A percentile compares a stretch with the other conserved stretches of the same genome.
These are phyloP conservation scores for Massarina eburnea DNA, from an alignment of 2,329 filamentous ascomycete genomes.

Conservation along the genomic window DNA sequence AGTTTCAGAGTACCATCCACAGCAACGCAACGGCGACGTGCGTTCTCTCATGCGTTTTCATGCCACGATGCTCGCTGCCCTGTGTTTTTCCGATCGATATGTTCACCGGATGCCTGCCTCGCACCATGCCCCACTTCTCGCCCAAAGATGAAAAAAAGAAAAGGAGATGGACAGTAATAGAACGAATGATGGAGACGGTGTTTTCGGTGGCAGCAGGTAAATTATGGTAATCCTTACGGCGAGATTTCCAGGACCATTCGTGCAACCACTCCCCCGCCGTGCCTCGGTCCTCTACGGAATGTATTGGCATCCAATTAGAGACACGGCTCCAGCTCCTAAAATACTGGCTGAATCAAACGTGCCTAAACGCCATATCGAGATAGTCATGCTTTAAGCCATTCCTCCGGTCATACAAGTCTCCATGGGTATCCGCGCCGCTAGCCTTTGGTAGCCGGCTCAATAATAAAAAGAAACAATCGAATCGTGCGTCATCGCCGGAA, in stretches of 20 bases:
- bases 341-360: not conserved
- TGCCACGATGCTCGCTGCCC: not conserved
- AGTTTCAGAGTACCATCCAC: conserved; percentile 20
- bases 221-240: conserved; percentile 22
- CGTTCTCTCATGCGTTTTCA: conserved; percentile 9
- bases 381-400: conserved; percentile 8
- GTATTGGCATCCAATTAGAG: not conserved
- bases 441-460: conserved; percentile 3
- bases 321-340: too few species aligned
- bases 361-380: not conserved
- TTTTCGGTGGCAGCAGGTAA: conserved; percentile 15
- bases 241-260: conserved; percentile 18
- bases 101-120: not conserved
- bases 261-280: conserved; percentile 7
- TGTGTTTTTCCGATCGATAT: too few species aligned
- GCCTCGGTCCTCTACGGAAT: not conserved
- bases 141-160: not conserved
- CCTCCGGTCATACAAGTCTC: conserved; percentile 11
- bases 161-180: not conserved
- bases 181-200: not conserved
- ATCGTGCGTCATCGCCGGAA: conserved; percentile 39
- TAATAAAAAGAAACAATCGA: conserved; percentile 17
- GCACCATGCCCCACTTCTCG: not conserved
- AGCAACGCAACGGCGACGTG: conserved; percentile 15
- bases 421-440: conserved; percentile 22